Evolutionary conservation across 2,329 filamentous ascomycete genomes (phyloP), one percentile per base, ranked within the genome.

Genomic region (Thielaviopsis populi): DNA sequence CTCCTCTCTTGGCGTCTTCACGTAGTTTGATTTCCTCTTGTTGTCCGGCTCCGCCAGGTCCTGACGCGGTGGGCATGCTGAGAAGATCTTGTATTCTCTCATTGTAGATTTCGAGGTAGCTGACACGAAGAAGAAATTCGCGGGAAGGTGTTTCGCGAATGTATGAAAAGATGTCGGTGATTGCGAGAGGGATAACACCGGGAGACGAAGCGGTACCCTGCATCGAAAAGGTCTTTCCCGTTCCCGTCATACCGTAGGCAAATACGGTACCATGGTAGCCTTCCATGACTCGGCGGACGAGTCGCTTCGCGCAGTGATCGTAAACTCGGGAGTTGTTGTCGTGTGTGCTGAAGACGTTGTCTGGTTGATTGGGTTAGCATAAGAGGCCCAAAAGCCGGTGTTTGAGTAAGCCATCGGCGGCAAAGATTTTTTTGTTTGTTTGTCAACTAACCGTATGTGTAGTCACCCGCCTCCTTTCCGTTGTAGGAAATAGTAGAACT

Each of bases 241-340:
- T 97, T 67, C 94, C 94, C 97, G 94, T 99, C 91, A 97, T 97
- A 71, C 94, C 94, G 73, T 99, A 99, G 19, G 92, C 92, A 73
- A 99, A 97, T 27, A 99, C 94, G 0, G 94, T 99, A 66, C 92
- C 94, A 71, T 97, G 92, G 73, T 97, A 99, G 50, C 94, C 94
- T 77, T 99, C 94, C 94, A 99, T 99, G 60, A 99, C 94, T 70
- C 94, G 83, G 69, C 94, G 87, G 58, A 99, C 94, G 61, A 99
- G 79, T 67, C 94, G 87, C 75, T 97, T 97, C 53, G 94, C 94
- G 56, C 84, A 89, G 67, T 92, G 85, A 74, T 99, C 94, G 73
- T 99, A 99, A 10, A 99, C 94, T 72, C 87, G 87, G 62, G 89
- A 85, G 72, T 99, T 99, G 73, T 96, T 89, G 72, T 99, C 92